Evolutionary conservation across 257 asterid species (phyloP).

Genomic region (Vinca minor): DNA sequence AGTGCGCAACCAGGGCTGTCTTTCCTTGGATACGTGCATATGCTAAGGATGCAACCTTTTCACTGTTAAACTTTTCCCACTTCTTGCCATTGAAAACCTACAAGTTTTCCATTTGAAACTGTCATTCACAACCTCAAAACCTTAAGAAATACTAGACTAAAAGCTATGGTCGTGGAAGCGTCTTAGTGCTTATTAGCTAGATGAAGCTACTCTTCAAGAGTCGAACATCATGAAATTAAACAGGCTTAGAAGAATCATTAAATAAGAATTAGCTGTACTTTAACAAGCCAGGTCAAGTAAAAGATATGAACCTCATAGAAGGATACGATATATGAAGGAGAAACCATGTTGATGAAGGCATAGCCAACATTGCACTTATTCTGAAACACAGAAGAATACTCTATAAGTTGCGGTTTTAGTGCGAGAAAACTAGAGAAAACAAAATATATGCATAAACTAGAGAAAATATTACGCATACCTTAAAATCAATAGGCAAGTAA

Average conservation of each 20-base stretch:
- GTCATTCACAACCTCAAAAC: neutral
- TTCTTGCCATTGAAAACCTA: conserved; percentile 91
- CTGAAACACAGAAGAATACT: conserved; percentile 36
- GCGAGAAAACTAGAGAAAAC: conserved; percentile 8
- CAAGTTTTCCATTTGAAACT: neutral
- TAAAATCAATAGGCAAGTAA: conserved; percentile 90
- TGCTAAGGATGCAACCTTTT: conserved; percentile 89
- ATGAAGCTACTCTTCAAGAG: no score
- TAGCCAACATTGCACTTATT: conserved; percentile 97
- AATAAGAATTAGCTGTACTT: neutral
- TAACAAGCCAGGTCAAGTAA: neutral
- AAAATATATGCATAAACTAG: no score
- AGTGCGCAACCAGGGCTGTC: conserved; percentile 67
- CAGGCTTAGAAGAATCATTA: neutral
- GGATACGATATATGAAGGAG: conserved; percentile 67
- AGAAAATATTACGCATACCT: conserved; percentile 54
- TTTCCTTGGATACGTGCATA: conserved; percentile 94
- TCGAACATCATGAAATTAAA: neutral
- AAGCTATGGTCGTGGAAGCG: neutral
- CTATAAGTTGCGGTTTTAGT: conserved; percentile 4
- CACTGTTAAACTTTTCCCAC: conserved; percentile 96
- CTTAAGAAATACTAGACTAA: neutral
- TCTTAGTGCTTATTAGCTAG: neutral
- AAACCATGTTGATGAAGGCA: conserved; percentile 92
- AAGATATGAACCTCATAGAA: conserved; percentile 63